Conservation (phyloP, 2,329 filamentous ascomycete species). For the Arthroderma sp. region DNA sequence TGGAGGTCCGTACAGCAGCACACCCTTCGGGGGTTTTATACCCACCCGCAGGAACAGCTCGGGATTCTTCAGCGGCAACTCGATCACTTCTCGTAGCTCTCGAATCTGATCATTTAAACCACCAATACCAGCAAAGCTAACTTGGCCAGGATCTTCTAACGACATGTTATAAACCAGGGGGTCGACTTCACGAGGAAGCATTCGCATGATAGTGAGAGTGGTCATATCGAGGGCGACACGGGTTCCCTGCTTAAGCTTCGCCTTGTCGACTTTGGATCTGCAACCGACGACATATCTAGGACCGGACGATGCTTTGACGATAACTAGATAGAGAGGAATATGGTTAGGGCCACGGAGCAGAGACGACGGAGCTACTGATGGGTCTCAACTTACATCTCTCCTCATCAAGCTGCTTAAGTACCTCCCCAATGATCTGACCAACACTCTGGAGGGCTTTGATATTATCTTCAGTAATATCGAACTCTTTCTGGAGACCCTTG, state of each 20-base stretch:
- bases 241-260: constrained; percentile 94
- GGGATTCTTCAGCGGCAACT: constrained; percentile 94
- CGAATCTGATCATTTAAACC: constrained; percentile 96
- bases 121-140: constrained; percentile 95
- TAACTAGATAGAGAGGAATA: constrained; percentile 47
- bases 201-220: constrained; percentile 98
- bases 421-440: constrained; percentile 97
- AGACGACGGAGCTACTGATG: constrained; percentile 4
- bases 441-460: constrained; percentile 99
- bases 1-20: constrained; percentile 87
- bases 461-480: constrained; percentile 94
- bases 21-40: constrained; percentile 97
- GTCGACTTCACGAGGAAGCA: constrained; percentile 96
- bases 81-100: constrained; percentile 93
- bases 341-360: constrained; percentile 12
- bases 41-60: constrained; percentile 93
- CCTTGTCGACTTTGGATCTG: constrained; percentile 94
- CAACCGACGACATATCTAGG: constrained; percentile 97
- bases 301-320: constrained; percentile 94
- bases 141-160: constrained; percentile 88
- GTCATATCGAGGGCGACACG: constrained; percentile 98
- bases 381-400: constrained; percentile 69
- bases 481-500: constrained; percentile 88
- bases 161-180: constrained; percentile 99
- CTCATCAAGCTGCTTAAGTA: constrained; percentile 95